Evolutionary conservation across 768 basidiomycete genomes (phyloP).

Genomic region (Steccherinum ochraceum): DNA sequence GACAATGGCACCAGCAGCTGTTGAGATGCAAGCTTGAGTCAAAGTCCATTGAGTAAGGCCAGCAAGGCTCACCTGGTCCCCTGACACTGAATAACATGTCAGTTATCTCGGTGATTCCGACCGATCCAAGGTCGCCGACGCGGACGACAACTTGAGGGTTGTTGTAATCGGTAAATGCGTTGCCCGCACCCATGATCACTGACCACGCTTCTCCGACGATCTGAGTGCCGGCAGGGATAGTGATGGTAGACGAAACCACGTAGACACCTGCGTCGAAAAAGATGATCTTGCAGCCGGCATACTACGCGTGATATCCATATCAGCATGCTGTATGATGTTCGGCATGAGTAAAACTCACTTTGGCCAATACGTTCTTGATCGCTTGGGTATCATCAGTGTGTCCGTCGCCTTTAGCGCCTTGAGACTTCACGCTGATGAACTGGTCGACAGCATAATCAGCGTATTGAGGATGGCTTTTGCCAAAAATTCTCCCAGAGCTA

Average conservation of each 20-base stretch:
- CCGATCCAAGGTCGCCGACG: conserved; percentile 32
- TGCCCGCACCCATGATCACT: conserved; percentile 38
- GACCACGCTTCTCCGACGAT: conserved; percentile 47
- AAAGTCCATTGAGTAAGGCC: not conserved
- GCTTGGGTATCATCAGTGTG: conserved; percentile 68
- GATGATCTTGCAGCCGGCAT: conserved; percentile 69
- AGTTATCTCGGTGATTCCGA: conserved; percentile 36
- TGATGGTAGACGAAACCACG: conserved; percentile 38
- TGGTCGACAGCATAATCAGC: conserved; percentile 51
- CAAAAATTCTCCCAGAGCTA: conserved; percentile 51
- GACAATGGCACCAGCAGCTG: conserved; percentile 53
- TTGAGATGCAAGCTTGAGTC: not conserved
- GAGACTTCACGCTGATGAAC: conserved; percentile 63
- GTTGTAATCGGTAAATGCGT: conserved; percentile 31
- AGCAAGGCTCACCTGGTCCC: conserved; percentile 26
- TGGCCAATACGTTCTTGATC: conserved; percentile 49
- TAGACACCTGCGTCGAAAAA: conserved; percentile 70
- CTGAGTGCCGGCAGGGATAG: conserved; percentile 40
- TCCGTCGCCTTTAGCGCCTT: conserved; percentile 73
- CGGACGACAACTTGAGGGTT: conserved; percentile 36
- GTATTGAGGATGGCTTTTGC: conserved; percentile 56
- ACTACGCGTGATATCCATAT: conserved; percentile 32
- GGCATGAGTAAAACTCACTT: conserved; percentile 30
- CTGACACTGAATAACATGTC: conserved; percentile 39
- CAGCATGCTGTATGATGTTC: not conserved